phyloP scores from a whole-genome alignment of 1,284 basidiomycete genomes.

The Boletus albobrunnescens region DNA sequence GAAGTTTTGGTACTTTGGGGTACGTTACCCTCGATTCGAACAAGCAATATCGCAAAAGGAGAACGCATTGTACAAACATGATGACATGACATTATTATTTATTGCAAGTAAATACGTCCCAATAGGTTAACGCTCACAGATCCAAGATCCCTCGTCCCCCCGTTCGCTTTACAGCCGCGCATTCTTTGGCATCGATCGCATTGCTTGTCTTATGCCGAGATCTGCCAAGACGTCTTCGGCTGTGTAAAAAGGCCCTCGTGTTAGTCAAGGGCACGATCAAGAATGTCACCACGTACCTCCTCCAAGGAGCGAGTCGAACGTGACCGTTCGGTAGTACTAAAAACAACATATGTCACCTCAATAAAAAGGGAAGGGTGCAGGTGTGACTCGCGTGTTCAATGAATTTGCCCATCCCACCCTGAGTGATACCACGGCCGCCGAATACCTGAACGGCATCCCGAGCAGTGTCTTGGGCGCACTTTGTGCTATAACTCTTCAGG shows the following conservation, averaged over 20 bases:
- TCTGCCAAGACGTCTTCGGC: constrained; percentile 65
- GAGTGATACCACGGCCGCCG: constrained; percentile 76
- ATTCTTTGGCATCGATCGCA: constrained; percentile 34
- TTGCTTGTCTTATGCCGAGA: constrained; percentile 62
- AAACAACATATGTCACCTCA: constrained; percentile 1
- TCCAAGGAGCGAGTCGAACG: constrained; percentile 51
- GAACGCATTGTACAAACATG: no score
- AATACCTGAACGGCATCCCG: constrained; percentile 79
- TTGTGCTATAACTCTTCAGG: constrained; percentile 72
- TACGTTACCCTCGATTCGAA: no score
- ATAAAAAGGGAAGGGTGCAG: not conserved
- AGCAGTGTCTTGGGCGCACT: constrained; percentile 67
- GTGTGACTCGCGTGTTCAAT: constrained; percentile 48
- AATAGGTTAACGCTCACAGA: constrained; percentile 1
- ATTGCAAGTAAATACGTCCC: not conserved
- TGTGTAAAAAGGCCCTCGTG: not conserved
- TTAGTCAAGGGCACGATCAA: constrained; percentile 1
- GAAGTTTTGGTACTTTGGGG: no score
- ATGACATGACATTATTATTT: no score
- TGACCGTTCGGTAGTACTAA: constrained; percentile 53
- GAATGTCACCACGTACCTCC: constrained; percentile 35
- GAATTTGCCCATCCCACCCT: constrained; percentile 54
- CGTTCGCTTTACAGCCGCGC: constrained; percentile 14
- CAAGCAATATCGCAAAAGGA: no score
- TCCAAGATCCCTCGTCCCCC: not conserved